Evolutionary conservation across 2,329 filamentous ascomycete genomes (phyloP).

Genomic region (Fusarium sp.): DNA sequence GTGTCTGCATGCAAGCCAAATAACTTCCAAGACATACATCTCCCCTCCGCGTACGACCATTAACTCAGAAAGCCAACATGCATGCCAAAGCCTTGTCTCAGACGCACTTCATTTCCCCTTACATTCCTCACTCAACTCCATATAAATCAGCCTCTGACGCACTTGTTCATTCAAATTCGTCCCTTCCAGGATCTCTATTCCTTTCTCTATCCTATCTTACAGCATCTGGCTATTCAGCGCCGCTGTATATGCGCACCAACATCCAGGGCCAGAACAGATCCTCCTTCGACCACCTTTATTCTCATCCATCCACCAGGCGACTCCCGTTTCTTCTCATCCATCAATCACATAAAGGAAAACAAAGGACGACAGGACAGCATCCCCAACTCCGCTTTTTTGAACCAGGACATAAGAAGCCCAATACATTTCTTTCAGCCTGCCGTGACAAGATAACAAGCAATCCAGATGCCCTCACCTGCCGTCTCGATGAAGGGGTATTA

Average conservation of each 20-base stretch:
- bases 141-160: conserved; percentile 26
- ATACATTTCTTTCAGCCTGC: conserved; percentile 45
- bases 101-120: conserved; percentile 30
- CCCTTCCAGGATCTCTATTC: conserved; percentile 36
- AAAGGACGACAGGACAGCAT: conserved; percentile 45
- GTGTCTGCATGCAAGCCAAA: conserved; percentile 3
- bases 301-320: conserved; percentile 19
- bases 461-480: conserved; percentile 49
- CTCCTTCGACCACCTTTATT: conserved; percentile 2
- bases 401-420: conserved; percentile 45
- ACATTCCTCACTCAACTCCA: conserved; percentile 27
- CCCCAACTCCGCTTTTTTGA: conserved; percentile 48
- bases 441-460: conserved; percentile 42
- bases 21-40: conserved; percentile 27
- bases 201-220: conserved; percentile 41
- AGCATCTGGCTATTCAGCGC: conserved; percentile 27
- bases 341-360: conserved; percentile 46
- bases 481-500: conserved; percentile 53
- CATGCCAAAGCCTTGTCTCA: conserved; percentile 31
- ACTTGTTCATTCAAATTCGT: conserved; percentile 36
- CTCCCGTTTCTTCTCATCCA: conserved; percentile 36
- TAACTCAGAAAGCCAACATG: neutral
- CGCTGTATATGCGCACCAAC: conserved; percentile 37
- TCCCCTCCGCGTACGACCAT: neutral
- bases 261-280: conserved; percentile 17